phyloP scores from a whole-genome alignment of 1,139 yeast genomes.

The Yamadazyma blattariae region DNA sequence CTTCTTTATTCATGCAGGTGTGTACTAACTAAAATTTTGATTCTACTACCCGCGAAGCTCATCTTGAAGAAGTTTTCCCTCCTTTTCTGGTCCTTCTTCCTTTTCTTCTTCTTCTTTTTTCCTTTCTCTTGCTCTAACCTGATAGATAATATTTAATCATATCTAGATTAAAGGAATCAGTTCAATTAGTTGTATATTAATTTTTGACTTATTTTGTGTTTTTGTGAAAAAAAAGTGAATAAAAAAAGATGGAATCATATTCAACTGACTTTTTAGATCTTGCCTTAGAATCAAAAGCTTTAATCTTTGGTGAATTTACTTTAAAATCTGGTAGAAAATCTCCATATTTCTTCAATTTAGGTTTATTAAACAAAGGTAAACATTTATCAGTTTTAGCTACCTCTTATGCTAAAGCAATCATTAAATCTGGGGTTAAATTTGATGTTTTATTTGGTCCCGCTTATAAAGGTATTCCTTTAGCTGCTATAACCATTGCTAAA shows the following conservation, averaged over 20 bases:
- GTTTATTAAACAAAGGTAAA: slow-evolving; percentile 79
- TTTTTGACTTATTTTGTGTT: too few species aligned
- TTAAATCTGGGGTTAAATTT: slow-evolving; percentile 75
- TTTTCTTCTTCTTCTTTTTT: slow-evolving; percentile 3
- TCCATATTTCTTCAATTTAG: slow-evolving; percentile 96
- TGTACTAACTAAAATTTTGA: neutral
- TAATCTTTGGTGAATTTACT: slow-evolving; percentile 84
- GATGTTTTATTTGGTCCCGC: slow-evolving; percentile 97
- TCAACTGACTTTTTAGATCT: slow-evolving; percentile 71
- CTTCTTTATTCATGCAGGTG: neutral
- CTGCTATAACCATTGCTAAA: slow-evolving; percentile 89
- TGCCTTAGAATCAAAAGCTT: slow-evolving; percentile 78
- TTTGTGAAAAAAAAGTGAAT: too few species aligned
- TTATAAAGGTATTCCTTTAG: slow-evolving; percentile 94
- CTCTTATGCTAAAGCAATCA: slow-evolving; percentile 86
- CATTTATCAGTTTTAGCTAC: slow-evolving; percentile 76
- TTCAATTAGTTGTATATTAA: too few species aligned
- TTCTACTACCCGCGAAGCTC: slow-evolving; percentile 1
- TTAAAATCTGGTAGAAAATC: slow-evolving; percentile 89
- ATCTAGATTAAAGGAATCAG: too few species aligned
- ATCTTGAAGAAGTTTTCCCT: slow-evolving; percentile 6
- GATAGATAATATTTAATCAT: too few species aligned
- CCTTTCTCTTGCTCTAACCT: neutral
- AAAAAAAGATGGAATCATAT: slow-evolving; percentile 38
- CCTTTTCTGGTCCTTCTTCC: slow-evolving; percentile 4